Evolutionary conservation across 495 filamentous ascomycete genomes (phyloP), one percentile per base, ranked within the genome.

Genomic region (Neurospora discreta): DNA sequence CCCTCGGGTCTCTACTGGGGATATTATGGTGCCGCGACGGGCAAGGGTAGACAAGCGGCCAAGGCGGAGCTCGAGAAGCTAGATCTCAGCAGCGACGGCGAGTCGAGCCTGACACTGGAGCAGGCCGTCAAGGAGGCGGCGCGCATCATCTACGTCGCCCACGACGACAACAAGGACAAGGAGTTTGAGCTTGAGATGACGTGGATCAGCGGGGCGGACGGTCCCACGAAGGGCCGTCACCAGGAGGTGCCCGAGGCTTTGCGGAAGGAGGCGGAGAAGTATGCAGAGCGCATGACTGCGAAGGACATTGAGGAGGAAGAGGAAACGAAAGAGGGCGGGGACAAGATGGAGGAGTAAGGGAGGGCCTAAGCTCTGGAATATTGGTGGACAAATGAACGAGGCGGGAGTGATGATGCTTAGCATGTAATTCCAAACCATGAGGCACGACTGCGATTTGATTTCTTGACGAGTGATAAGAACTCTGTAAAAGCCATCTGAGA

Each of bases 101-200:
- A 46, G 40, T 58, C 85, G 41, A 90, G 85, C 44, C 84, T 98
- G n/a, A 92, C 89, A 70, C 85, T 99, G 20, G 83, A 89, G 75
- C 89, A 97, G 78, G 95, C 90, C 39, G 93, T 98, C 74, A 98
- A 97, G 85, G 93, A 98, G 84, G 95, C 95, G 23, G 95, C 95
- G 71, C 85, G 93, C 58, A 98, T 99, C 76, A 97, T 99, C 81
- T 94, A 97, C 81, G 88, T 97, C 69, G 93, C 95, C 68, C 95
- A 99, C 80, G 94, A 97, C 79, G 95, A 99, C 78, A 97, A 92
- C 87, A 89, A 90, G 78, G 95, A 99, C 82, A 99, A 98, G 85
- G 96, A 99, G 40, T 98, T 98, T 75, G 96, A 99, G 87, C 84
- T 99, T 41, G 95, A 99, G 85, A 97, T 99, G 95, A 94, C 92